Evolutionary conservation across 2,329 filamentous ascomycete species (phyloP).

Genomic region (Aspergillus sclerotialis): DNA sequence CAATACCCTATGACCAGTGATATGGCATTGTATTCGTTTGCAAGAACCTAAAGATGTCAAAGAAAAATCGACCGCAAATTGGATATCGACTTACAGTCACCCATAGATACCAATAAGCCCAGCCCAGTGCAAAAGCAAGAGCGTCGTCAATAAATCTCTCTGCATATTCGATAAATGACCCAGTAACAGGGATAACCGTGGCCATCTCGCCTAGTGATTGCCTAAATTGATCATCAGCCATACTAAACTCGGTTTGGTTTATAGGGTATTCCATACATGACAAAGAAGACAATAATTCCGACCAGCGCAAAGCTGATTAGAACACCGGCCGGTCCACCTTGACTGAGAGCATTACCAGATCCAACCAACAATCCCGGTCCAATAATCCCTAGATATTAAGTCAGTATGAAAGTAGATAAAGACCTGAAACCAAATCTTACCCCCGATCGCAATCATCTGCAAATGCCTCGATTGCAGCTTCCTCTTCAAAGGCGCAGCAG

Average conservation of each 20-base stretch:
- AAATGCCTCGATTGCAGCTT: conserved; percentile 52
- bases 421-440: conserved; percentile 48
- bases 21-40: conserved; percentile 43
- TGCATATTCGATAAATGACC: conserved; percentile 63
- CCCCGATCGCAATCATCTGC: conserved; percentile 56
- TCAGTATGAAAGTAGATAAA: neutral
- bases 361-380: conserved; percentile 68
- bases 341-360: conserved; percentile 60
- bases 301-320: conserved; percentile 68
- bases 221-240: conserved; percentile 40
- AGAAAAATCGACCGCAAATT: neutral
- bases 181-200: conserved; percentile 64
- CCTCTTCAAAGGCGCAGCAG: conserved; percentile 29
- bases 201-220: conserved; percentile 69
- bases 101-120: conserved; percentile 58
- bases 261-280: conserved; percentile 20
- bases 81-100: conserved; percentile 23
- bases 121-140: conserved; percentile 61
- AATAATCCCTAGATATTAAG: conserved; percentile 45
- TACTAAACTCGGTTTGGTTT: neutral
- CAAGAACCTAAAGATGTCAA: conserved; percentile 16
- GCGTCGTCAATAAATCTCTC: conserved; percentile 66
- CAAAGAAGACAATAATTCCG: conserved; percentile 56
- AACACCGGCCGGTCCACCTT: conserved; percentile 63
- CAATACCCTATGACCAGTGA: conserved; percentile 41